Percentiles rank a stretch among this genome's conserved stretches.
phyloP scores from a whole-genome alignment of 2,329 filamentous ascomycete genomes.

The Chrysoporthe cubensis region DNA sequence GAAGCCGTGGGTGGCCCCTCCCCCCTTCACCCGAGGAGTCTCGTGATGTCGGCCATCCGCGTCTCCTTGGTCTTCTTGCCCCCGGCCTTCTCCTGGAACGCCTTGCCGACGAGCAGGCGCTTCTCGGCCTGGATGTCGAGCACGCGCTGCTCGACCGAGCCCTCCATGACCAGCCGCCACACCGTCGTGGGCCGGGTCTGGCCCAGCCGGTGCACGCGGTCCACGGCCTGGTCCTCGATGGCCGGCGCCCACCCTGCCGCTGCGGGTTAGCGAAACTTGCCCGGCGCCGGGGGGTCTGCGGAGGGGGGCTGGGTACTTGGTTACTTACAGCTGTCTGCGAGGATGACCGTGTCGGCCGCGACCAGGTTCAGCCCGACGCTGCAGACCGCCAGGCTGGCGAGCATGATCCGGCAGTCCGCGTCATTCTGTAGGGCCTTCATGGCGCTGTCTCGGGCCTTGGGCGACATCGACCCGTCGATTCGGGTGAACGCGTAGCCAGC shows the following conservation, averaged over 20 bases:
- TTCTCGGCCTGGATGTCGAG: constrained; percentile 79
- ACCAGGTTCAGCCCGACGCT: constrained; percentile 86
- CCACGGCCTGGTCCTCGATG: constrained; percentile 89
- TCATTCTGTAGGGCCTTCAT: constrained; percentile 71
- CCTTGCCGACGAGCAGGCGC: constrained; percentile 74
- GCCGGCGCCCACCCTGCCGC: constrained; percentile 79
- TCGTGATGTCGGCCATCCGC: constrained; percentile 58
- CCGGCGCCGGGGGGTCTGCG: no score
- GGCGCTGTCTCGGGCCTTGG: constrained; percentile 70
- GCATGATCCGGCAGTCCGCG: constrained; percentile 71
- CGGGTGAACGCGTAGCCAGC: constrained; percentile 68
- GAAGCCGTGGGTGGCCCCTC: no score
- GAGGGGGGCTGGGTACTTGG: neutral
- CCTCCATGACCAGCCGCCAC: constrained; percentile 81
- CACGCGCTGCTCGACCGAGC: constrained; percentile 79
- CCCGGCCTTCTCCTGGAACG: constrained; percentile 74
- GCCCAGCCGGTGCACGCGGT: constrained; percentile 83
- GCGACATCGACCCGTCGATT: constrained; percentile 80
- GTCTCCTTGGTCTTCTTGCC: constrained; percentile 60
- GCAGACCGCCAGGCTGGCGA: constrained; percentile 81
- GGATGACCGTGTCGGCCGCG: constrained; percentile 81
- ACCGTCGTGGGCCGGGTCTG: constrained; percentile 80
- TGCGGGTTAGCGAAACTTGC: neutral
- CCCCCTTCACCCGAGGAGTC: constrained; percentile 43
- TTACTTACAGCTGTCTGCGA: constrained; percentile 72